Base-by-base conservation (phyloP, 768 basidiomycete species). In the Xerocomellus intermedius region DNA sequence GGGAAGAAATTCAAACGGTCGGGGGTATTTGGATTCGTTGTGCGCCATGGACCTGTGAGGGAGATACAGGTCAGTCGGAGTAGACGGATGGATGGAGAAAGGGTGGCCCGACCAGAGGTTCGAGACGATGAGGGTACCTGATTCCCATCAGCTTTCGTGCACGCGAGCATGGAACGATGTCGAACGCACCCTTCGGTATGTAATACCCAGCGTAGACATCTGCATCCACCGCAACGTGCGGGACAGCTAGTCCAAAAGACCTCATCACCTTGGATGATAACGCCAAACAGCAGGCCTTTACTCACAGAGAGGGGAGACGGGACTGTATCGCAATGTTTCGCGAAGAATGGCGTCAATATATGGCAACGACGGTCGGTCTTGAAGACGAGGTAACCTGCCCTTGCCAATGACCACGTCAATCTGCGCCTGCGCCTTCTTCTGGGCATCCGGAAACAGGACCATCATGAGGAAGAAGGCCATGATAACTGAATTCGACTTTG, bases 161-260 rank as follows among this genome's bases (percentile, higher is more conserved):
- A 32, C n/a, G 8, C n/a, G 28, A 12, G 14, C 21, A 39, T 8
- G 24, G 42, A 24, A 36, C 7, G 16, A 17, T 36, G 36, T 30
- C n/a, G 14, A 42, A 61, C 43, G 24, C 33, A 51, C 54, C 56
- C 51, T 75, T 73, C 8, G 82, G 83, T 44, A 85, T 85, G 9
- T 77, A 64, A 55, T 80, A 79, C 13, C 76, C 74, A 22, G 69
- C 65, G 51, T 78, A 79, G 26, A 71, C 54, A 41, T 79, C 77
- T 39, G 74, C 76, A 44, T 73, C 58, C 1, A 74, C 73, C 1
- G 64, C 35, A 13, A 54, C 49, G 52, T 73, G 73, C 1, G 71
- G 65, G 19, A 72, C 24, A 8, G 66, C 70, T 61, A 37, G 22
- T 13, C 21, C 43, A 12, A 47, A 21, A 36, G 16, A 50, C 8